These are phyloP conservation scores for Ascochyta koolunga DNA, from an alignment of 2,329 filamentous ascomycete genomes.

Conservation along the genomic window DNA sequence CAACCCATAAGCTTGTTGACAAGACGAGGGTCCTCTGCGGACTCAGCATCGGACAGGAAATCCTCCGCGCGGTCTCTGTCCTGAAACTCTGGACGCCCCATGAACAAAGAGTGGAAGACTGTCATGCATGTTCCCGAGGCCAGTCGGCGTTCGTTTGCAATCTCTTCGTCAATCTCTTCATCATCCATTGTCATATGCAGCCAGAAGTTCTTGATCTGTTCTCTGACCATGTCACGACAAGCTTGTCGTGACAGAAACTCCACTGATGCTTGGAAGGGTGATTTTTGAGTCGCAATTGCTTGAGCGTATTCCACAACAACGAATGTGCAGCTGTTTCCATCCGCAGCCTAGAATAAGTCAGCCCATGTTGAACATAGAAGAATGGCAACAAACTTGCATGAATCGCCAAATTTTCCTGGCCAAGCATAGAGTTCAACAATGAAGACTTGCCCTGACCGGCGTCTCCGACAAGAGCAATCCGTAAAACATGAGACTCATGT, in stretches of 20 bases:
- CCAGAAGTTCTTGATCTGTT: conserved; percentile 2
- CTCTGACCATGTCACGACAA: background rate
- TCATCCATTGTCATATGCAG: background rate
- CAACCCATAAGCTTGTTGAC: conserved; percentile 17
- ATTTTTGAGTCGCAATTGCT: background rate
- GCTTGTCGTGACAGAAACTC: conserved; percentile 1
- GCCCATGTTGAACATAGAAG: background rate
- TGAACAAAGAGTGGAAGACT: conserved; percentile 13
- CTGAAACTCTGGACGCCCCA: conserved; percentile 15
- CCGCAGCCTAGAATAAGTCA: conserved; percentile 8
- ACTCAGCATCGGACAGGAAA: conserved; percentile 6
- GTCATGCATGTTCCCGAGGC: background rate
- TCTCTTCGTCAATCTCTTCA: background rate
- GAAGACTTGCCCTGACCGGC: conserved; percentile 28
- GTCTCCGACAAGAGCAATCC: conserved; percentile 23
- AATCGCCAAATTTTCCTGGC: conserved; percentile 10
- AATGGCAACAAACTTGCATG: conserved; percentile 13
- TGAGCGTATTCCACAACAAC: conserved; percentile 3
- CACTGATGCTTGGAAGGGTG: background rate
- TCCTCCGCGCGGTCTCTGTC: conserved; percentile 9
- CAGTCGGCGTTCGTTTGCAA: background rate
- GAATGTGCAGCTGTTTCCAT: conserved; percentile 3
- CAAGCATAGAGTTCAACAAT: conserved; percentile 22
- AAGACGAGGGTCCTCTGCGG: conserved; percentile 12
- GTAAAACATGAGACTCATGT: conserved; percentile 1